Conservation (phyloP, 208 protist species). For the Vickermania ingenoplastis region DNA sequence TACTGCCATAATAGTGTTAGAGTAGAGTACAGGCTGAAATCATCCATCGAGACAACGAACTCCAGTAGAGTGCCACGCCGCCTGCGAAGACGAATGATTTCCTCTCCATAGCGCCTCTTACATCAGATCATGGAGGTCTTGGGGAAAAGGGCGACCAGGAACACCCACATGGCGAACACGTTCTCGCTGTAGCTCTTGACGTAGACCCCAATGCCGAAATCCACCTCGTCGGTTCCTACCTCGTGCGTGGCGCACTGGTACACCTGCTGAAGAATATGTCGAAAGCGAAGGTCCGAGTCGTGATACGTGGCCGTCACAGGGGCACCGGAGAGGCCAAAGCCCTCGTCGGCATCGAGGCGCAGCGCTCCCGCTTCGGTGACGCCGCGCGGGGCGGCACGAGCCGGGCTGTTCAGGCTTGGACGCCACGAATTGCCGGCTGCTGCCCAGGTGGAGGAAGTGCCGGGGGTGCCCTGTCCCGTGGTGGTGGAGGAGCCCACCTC, state of each 20-base stretch:
- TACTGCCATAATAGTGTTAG: no score
- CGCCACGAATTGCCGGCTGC: background rate
- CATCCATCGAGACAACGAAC: no score
- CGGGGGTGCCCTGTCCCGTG: background rate
- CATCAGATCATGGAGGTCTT: background rate
- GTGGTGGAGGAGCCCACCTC: background rate
- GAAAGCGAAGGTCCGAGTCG: constrained; percentile 21
- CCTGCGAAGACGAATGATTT: no score
- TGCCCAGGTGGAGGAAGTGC: background rate
- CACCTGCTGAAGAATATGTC: constrained; percentile 51
- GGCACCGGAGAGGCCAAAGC: constrained; percentile 33
- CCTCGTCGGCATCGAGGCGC: background rate
- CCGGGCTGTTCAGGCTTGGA: background rate
- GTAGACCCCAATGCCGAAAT: constrained; percentile 61
- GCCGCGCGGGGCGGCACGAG: background rate
- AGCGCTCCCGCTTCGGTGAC: background rate
- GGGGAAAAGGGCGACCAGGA: constrained; percentile 56
- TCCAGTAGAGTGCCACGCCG: no score
- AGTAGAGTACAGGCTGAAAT: no score
- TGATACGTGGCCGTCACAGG: constrained; percentile 59
- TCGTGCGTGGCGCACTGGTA: constrained; percentile 74
- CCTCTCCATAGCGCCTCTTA: no score
- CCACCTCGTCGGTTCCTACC: constrained; percentile 57
- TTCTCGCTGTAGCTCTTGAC: constrained; percentile 74
- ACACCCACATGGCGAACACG: constrained; percentile 74